phyloP scores from a whole-genome alignment of 2,329 filamentous ascomycete species.

The Coccinonectria pachysandricola region DNA sequence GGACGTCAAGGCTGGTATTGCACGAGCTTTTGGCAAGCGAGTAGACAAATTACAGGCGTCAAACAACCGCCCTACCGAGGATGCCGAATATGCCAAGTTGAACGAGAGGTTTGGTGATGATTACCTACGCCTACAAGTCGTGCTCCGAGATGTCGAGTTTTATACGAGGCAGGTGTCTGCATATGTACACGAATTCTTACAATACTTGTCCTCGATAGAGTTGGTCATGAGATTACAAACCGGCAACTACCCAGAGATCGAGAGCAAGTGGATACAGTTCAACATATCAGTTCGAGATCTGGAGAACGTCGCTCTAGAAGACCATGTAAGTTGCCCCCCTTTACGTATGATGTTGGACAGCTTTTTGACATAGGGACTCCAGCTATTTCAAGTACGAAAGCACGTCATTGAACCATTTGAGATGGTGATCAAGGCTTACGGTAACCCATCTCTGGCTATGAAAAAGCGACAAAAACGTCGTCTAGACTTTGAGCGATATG shows the following conservation, averaged over 20 bases:
- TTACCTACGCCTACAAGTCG: conserved; percentile 83
- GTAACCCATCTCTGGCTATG: conserved; percentile 79
- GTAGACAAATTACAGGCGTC: conserved; percentile 73
- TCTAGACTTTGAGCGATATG: conserved; percentile 74
- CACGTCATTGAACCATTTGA: conserved; percentile 80
- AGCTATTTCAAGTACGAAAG: conserved; percentile 60
- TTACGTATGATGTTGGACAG: too few species aligned
- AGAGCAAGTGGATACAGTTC: conserved; percentile 90
- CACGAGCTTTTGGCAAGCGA: conserved; percentile 81
- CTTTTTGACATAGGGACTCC: too few species aligned
- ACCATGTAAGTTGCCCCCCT: conserved; percentile 60
- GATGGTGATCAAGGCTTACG: conserved; percentile 66
- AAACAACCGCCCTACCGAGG: conserved; percentile 54
- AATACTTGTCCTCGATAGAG: conserved; percentile 74
- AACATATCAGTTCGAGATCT: conserved; percentile 81
- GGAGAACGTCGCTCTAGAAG: conserved; percentile 69
- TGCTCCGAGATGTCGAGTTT: conserved; percentile 85
- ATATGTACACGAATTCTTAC: conserved; percentile 73
- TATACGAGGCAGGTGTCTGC: conserved; percentile 73
- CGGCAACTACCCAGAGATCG: conserved; percentile 69
- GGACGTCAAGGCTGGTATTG: conserved; percentile 72
- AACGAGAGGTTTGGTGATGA: conserved; percentile 86
- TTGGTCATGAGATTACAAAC: conserved; percentile 64
- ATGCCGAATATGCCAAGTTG: conserved; percentile 68
- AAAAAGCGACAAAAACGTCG: conserved; percentile 91